Evolutionary conservation across 306 rosid species (phyloP).

Genomic region (Trifolium repens): DNA sequence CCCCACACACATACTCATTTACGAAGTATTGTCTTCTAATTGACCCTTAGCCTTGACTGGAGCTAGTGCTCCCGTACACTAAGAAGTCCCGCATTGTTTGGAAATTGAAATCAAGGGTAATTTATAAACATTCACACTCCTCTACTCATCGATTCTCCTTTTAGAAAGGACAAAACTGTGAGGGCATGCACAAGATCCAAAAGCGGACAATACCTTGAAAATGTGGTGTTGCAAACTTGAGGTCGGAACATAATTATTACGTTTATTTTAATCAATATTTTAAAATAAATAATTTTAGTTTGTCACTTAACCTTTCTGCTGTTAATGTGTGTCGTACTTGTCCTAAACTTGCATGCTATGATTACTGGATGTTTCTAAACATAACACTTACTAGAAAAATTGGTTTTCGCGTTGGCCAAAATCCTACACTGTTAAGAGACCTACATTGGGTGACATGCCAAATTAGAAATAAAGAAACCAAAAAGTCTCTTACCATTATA

Average conservation of each 20-base stretch:
- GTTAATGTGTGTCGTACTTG: not conserved
- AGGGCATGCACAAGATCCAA: not conserved
- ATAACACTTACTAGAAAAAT: not conserved
- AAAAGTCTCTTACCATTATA: constrained; percentile 57
- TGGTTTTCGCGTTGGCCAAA: not conserved
- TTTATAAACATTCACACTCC: too few species aligned
- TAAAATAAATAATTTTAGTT: not conserved
- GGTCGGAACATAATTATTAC: not conserved
- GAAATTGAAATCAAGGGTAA: too few species aligned
- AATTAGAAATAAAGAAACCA: constrained; percentile 15
- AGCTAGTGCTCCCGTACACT: too few species aligned
- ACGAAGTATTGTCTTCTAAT: too few species aligned
- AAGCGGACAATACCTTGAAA: too few species aligned
- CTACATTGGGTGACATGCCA: not conserved
- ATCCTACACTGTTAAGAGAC: not conserved
- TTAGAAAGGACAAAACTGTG: not conserved
- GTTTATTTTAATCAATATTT: not conserved
- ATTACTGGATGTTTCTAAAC: not conserved
- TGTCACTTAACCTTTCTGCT: not conserved
- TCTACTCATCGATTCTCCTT: too few species aligned
- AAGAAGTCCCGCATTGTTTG: too few species aligned
- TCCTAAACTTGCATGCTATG: not conserved
- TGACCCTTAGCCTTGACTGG: too few species aligned
- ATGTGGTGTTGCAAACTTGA: not conserved
- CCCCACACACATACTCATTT: too few species aligned